Evolutionary conservation across 1,284 basidiomycete species (phyloP).

Genomic region (Afroboletus lepidellus): DNA sequence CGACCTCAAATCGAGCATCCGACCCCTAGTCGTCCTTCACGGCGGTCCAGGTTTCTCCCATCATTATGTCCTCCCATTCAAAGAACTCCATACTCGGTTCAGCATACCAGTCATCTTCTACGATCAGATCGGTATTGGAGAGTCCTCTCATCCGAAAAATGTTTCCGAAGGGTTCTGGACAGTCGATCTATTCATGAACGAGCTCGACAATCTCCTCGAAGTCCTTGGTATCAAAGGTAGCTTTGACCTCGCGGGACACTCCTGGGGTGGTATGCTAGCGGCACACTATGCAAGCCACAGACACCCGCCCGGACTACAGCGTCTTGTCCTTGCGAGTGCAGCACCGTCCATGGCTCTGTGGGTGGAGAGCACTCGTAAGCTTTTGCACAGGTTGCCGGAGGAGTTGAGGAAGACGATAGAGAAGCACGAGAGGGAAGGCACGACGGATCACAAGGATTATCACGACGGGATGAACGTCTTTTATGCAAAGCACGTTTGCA

Average conservation of each 20-base stretch:
- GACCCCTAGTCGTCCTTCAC: slow-evolving; percentile 36
- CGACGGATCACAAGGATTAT: slow-evolving; percentile 25
- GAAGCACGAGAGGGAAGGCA: slow-evolving; percentile 21
- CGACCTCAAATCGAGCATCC: slow-evolving; percentile 8
- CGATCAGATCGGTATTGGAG: slow-evolving; percentile 49
- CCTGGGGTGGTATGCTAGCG: slow-evolving; percentile 54
- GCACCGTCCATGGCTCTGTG: slow-evolving; percentile 26
- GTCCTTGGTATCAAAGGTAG: slow-evolving; percentile 38
- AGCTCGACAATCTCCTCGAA: slow-evolving; percentile 45
- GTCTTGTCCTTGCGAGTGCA: slow-evolving; percentile 36
- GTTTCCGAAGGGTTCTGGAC: slow-evolving; percentile 44
- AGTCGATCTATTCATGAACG: slow-evolving; percentile 46
- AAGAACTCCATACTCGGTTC: slow-evolving; percentile 29
- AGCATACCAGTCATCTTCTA: slow-evolving; percentile 47
- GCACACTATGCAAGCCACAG: slow-evolving; percentile 34
- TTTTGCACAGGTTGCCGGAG: slow-evolving; percentile 18
- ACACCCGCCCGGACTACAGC: slow-evolving; percentile 41
- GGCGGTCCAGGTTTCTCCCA: slow-evolving; percentile 43
- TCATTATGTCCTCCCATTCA: slow-evolving; percentile 42
- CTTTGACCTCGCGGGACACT: slow-evolving; percentile 48
- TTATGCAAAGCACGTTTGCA: slow-evolving; percentile 21
- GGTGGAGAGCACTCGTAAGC: slow-evolving; percentile 13
- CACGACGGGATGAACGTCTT: slow-evolving; percentile 22
- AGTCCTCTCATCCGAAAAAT: slow-evolving; percentile 43
- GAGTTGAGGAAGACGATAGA: slow-evolving; percentile 24